Conservation (phyloP, 768 basidiomycete genomes). For the Mycena sanguinolenta region DNA sequence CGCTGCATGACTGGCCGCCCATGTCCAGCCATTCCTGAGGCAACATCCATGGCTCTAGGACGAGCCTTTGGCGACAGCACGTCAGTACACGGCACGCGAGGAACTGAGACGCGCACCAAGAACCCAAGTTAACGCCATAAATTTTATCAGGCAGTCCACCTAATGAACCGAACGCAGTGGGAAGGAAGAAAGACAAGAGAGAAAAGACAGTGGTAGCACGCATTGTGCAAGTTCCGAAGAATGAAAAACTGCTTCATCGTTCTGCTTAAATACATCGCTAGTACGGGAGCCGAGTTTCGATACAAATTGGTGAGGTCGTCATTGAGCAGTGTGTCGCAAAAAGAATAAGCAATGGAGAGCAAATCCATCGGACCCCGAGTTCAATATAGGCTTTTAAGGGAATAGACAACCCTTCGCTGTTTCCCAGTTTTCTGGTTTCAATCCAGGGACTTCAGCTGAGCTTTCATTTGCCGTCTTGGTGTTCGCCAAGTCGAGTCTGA, state of each 20-base stretch:
- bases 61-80: slow-evolving; percentile 63
- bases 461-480: too few relatives aligned
- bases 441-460: too few relatives aligned
- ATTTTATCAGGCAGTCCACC: slow-evolving; percentile 60
- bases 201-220: slow-evolving; percentile 8
- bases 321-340: too few relatives aligned
- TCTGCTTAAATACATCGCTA: too few relatives aligned
- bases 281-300: too few relatives aligned
- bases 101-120: slow-evolving; percentile 61
- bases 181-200: slow-evolving; percentile 11
- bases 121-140: slow-evolving; percentile 80
- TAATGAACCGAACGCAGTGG: not conserved
- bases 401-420: too few relatives aligned
- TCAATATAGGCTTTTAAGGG: too few relatives aligned
- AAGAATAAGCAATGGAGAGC: too few relatives aligned
- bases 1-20: slow-evolving; percentile 75
- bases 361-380: too few relatives aligned
- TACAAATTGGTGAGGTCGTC: too few relatives aligned
- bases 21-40: slow-evolving; percentile 80
- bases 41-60: slow-evolving; percentile 88
- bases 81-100: not conserved
- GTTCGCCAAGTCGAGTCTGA: too few relatives aligned
- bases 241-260: not conserved
- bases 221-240: slow-evolving; percentile 6
- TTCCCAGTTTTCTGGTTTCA: too few relatives aligned